Percentiles rank a stretch among this genome's conserved stretches.
phyloP scores from a whole-genome alignment of 2,329 filamentous ascomycete species.

The Blastomyces gilchristii region DNA sequence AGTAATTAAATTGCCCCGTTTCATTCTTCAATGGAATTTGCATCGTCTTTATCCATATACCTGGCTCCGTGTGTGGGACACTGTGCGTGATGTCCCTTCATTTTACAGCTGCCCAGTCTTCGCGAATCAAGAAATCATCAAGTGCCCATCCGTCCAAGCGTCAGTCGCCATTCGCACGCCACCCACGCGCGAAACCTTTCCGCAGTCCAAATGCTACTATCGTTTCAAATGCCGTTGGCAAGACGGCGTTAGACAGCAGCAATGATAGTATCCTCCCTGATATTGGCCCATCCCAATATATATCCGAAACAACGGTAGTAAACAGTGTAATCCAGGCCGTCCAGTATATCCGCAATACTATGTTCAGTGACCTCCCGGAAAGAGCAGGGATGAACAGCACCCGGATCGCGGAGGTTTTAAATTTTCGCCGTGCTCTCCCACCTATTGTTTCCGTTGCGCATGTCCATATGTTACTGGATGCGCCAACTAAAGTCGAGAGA shows the following conservation, averaged over 20 bases:
- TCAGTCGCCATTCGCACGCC: conserved; percentile 33
- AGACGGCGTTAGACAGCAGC: conserved; percentile 19
- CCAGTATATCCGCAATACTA: conserved; percentile 41
- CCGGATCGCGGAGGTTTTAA: conserved; percentile 49
- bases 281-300: conserved; percentile 40
- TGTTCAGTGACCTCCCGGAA: conserved; percentile 49
- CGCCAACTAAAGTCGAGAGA: conserved; percentile 49
- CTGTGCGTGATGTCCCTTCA: conserved; percentile 35
- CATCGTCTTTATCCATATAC: not conserved
- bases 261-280: conserved; percentile 41
- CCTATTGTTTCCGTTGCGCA: conserved; percentile 51
- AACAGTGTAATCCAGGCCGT: conserved; percentile 45
- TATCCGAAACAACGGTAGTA: conserved; percentile 39
- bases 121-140: conserved; percentile 36
- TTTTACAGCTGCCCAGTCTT: conserved; percentile 39
- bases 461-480: conserved; percentile 47
- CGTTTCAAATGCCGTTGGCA: conserved; percentile 12
- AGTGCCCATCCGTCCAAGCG: conserved; percentile 21
- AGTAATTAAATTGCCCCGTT: too few species aligned
- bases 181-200: conserved; percentile 33
- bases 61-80: not conserved
- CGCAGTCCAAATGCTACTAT: not conserved
- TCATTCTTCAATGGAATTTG: not conserved
- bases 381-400: conserved; percentile 53
- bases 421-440: conserved; percentile 45